Evolutionary conservation across 306 rosid genomes (phyloP).

Genomic region (Fragaria nilgerrensis): DNA sequence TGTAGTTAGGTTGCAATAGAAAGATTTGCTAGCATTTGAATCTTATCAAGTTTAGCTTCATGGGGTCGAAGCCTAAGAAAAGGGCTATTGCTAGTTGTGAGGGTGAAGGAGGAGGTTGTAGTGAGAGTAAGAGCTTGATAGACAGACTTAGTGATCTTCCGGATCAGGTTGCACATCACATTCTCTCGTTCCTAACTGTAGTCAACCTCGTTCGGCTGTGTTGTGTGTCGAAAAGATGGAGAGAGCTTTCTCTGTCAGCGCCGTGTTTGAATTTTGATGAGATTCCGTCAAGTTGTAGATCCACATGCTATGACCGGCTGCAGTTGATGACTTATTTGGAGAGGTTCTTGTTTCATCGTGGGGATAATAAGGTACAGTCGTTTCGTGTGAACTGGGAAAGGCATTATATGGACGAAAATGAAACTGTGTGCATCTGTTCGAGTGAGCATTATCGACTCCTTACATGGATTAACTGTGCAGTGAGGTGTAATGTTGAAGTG

Average conservation of each 20-base stretch:
- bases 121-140: not conserved
- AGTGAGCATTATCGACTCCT: not conserved
- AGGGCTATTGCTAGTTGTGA: not conserved
- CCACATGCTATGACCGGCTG: not conserved
- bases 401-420: not conserved
- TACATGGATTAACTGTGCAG: not conserved
- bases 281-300: not conserved
- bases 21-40: not conserved
- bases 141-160: not conserved
- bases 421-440: not conserved
- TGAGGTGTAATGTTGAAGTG: not conserved
- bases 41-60: not conserved
- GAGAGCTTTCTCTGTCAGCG: not conserved
- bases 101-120: not conserved
- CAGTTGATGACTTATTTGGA: slow-evolving; percentile 3
- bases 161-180: not conserved
- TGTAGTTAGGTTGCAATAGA: not conserved
- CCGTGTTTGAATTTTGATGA: slow-evolving; percentile 1
- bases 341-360: not conserved
- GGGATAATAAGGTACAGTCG: not conserved
- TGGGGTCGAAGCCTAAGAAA: not conserved
- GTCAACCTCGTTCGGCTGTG: not conserved
- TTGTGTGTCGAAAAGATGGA: slow-evolving; percentile 10
- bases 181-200: not conserved
- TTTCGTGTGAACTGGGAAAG: not conserved